These are phyloP conservation scores for Blastomyces parvus DNA, from an alignment of 2,329 filamentous ascomycete genomes.

Conservation along the genomic window DNA sequence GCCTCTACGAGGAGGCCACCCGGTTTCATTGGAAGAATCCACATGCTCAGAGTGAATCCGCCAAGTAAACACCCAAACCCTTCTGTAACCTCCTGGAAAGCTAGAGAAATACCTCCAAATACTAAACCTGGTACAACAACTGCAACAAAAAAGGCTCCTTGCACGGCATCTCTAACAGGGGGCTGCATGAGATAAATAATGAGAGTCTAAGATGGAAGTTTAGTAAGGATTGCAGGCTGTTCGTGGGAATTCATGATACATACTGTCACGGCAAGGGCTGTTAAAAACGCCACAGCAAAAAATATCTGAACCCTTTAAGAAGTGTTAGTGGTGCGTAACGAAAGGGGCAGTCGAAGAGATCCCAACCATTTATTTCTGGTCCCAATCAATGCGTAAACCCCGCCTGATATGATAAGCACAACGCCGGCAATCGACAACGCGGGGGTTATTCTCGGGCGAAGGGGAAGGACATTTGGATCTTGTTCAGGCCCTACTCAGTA, in stretches of 20 bases:
- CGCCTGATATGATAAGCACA: conserved; percentile 64
- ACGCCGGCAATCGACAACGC: conserved; percentile 70
- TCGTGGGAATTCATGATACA: conserved; percentile 14
- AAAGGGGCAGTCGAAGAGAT: background rate
- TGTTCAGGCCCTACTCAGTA: background rate
- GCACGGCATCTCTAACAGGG: conserved; percentile 63
- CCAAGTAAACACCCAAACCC: conserved; percentile 80
- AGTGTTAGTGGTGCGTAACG: conserved; percentile 14
- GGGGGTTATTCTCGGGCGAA: conserved; percentile 66
- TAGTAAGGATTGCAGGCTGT: conserved; percentile 6
- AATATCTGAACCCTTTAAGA: conserved; percentile 58
- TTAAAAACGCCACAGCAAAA: conserved; percentile 66
- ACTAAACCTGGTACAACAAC: conserved; percentile 61
- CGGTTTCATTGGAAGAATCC: conserved; percentile 67
- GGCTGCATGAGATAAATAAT: conserved; percentile 82
- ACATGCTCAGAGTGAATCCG: conserved; percentile 81
- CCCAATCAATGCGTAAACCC: conserved; percentile 62
- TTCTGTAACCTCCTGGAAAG: conserved; percentile 76
- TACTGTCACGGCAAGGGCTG: conserved; percentile 60
- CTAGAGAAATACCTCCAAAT: conserved; percentile 61
- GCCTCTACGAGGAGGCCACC: conserved; percentile 62
- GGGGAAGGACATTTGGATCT: conserved; percentile 47
- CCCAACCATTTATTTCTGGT: conserved; percentile 63
- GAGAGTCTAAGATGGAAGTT: conserved; percentile 44
- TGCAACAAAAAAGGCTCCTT: conserved; percentile 81